A percentile compares a stretch with the other conserved stretches of the same genome.
phyloP scores from a whole-genome alignment of 768 basidiomycete genomes.

The Amanita pseudoporphyria region DNA sequence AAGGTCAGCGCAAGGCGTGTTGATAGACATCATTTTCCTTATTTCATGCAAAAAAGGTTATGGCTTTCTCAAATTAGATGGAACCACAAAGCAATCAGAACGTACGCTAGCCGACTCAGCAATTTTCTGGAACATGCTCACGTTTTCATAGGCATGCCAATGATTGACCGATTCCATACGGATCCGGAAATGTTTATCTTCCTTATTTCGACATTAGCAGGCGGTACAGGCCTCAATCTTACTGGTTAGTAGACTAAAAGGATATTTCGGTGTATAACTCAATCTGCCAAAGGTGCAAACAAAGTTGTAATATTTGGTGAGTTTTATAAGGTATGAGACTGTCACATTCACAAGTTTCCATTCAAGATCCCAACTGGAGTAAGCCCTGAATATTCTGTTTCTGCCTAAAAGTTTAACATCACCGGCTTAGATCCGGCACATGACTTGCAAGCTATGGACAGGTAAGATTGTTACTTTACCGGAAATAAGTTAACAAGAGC shows the following conservation, averaged over 20 bases:
- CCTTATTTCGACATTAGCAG: slow-evolving; percentile 84
- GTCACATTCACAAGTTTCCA: neutral
- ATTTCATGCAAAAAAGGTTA: slow-evolving; percentile 25
- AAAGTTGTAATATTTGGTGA: slow-evolving; percentile 87
- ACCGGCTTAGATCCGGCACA: slow-evolving; percentile 73
- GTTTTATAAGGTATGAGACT: slow-evolving; percentile 10
- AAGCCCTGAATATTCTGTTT: slow-evolving; percentile 19
- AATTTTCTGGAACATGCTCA: neutral
- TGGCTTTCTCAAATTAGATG: slow-evolving; percentile 69
- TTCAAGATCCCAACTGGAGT: slow-evolving; percentile 91
- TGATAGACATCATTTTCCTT: neutral
- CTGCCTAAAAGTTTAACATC: neutral
- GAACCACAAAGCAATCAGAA: slow-evolving; percentile 55
- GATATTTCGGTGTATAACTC: neutral
- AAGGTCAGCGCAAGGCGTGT: slow-evolving; percentile 27
- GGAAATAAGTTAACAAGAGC: neutral
- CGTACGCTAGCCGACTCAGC: slow-evolving; percentile 35
- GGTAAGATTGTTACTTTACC: slow-evolving; percentile 19
- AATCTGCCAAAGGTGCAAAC: slow-evolving; percentile 55
- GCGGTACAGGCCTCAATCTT: slow-evolving; percentile 85
- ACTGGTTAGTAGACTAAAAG: slow-evolving; percentile 31
- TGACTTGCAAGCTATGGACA: slow-evolving; percentile 88
- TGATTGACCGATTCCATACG: slow-evolving; percentile 77
- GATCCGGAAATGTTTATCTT: slow-evolving; percentile 71
- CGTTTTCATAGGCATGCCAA: slow-evolving; percentile 54